These are phyloP conservation scores for Chrysanthemum makinoi DNA, from an alignment of 129 eudicot species.

Conservation along the genomic window DNA sequence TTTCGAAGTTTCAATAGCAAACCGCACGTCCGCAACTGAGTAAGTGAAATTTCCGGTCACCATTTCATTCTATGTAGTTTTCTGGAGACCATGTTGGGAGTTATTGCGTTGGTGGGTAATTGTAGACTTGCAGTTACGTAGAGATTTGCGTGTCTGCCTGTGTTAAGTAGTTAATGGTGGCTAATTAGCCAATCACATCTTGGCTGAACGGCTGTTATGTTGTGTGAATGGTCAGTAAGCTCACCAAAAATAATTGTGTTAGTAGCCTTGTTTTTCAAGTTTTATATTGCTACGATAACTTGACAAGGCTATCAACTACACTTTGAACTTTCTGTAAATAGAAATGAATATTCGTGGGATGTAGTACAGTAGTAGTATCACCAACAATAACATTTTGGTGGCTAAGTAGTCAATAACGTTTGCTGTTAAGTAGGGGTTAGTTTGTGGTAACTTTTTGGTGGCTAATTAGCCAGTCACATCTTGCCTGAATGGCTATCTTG, in stretches of 20 bases:
- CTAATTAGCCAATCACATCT: constrained; percentile 31
- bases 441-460: background rate
- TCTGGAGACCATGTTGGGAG: too few species aligned
- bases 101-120: too few species aligned
- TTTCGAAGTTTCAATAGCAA: too few species aligned
- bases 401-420: constrained; percentile 28
- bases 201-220: constrained; percentile 13
- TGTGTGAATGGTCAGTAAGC: constrained; percentile 34
- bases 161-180: background rate
- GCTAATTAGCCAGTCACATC: constrained; percentile 32
- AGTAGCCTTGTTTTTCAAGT: constrained; percentile 15
- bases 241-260: constrained; percentile 19
- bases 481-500: constrained; percentile 5
- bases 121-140: too few species aligned
- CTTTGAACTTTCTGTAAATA: background rate
- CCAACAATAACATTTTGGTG: background rate
- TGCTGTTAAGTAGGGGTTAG: background rate
- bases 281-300: background rate
- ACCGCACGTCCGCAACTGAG: too few species aligned
- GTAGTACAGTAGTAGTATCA: background rate
- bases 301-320: constrained; percentile 26
- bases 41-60: too few species aligned
- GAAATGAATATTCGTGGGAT: background rate
- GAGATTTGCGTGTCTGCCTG: too few species aligned
- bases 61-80: too few species aligned